Evolutionary conservation across 306 rosid genomes (phyloP), one percentile per base, ranked within the genome.

Genomic region (Carpinus fangiana): DNA sequence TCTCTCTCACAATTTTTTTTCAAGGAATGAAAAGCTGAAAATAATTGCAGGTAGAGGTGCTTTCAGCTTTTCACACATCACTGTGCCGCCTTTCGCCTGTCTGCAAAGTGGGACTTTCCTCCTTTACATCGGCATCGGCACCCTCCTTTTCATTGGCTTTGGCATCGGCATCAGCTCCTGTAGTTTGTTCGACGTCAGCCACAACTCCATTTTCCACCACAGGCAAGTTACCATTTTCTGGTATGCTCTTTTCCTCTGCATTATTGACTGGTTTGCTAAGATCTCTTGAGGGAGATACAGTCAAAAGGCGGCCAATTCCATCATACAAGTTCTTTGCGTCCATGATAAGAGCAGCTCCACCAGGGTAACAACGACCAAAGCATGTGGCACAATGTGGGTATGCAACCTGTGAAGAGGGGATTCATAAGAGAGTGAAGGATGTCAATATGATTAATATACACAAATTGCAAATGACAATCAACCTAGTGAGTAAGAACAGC

Each of bases 351-450:
- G 83, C 80, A 75, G 85, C 85, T 79, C 97, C 99, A 3, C 96
- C 96, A 13, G 91, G 88, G 90, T 91, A 96, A 85, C 99, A 96
- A 62, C 97, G 96, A 51, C 99, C 99, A 73, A 93, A 96, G 82
- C 98, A 93, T 31, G 93, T 87, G 21, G 99, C 97, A 68, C 93
- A 93, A 55, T 93, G 91, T 64, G 98, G 96, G 86, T 86, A 95
- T 68, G 90, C 92, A 81, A 91, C 93, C 98, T 95, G 76, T 16
- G 76, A 26, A 85, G 31, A 51, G 78, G 74, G 51, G 31, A 12
- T 66, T 36, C 51, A 66, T 11, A 66, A 17, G 57, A 61, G 36
- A 78, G 51, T 56, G 76, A 50, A 78, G 18, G 34, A 59, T 53
- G 79, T 53, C 20, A 76, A 50, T 65, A 78, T 36, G 31, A 38